Base-by-base conservation (phyloP, 1,284 basidiomycete genomes). In the Papiliotrema terrestris region DNA sequence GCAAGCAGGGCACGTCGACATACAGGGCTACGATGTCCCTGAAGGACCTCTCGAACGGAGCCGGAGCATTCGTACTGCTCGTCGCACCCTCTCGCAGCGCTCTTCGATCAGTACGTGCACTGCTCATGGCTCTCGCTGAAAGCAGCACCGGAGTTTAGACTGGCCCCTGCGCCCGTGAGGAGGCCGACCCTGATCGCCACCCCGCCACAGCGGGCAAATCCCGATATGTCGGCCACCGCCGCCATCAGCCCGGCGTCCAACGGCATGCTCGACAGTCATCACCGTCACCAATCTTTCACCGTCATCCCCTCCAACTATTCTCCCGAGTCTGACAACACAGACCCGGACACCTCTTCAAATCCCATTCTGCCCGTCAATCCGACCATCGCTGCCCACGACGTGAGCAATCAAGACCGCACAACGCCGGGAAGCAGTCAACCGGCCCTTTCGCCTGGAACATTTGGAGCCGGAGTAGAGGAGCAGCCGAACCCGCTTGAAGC, bases 271-370 rank as follows among this genome's bases (percentile, higher is more conserved):
- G 29, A 32, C 5, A 11, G 6, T 32, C 29, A 32, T 32, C 29
- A 32, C 29, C 29, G 29, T 32, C 29, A 32, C 29, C 29, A 32
- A 32, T 32, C 29, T 32, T 32, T 32, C 29, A 32, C 29, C 11
- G 29, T 32, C 29, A 32, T 32, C 8, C 2, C 23, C 6, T 6
- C 19, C 15, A 23, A 20, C 8, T 20, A 45, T 26, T 45, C 44
- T 65, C 48, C 67, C 63, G 5, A 56, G 48, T 38, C 64, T 60
- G 25, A 25, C 14, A 23, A 45, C 23, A 8, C 6, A 29, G 32
- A 29, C 17, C 13, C 23, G 26, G 15, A 48, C n/a, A 29, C 29
- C 29, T 32, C 29, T 32, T 32, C 29, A 32, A 11, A 32, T 32
- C 5, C 29, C 11, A 32, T 32, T 11, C 11, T 32, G 11, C 29